phyloP scores from a whole-genome alignment of 768 basidiomycete species.

The Omphalotus guepiniiformis region DNA sequence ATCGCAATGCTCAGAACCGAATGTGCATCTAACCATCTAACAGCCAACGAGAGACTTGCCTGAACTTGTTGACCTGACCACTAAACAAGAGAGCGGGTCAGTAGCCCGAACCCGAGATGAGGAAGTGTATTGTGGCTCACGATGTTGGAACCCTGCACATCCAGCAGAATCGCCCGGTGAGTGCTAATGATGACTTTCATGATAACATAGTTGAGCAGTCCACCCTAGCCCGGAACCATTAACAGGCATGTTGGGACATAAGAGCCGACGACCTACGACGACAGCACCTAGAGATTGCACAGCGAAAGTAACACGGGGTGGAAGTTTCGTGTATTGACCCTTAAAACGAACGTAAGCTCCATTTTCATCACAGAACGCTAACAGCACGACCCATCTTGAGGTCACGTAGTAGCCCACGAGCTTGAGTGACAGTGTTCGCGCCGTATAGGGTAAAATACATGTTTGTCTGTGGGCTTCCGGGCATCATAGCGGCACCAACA shows the following conservation, averaged over 20 bases:
- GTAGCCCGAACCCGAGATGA: background rate
- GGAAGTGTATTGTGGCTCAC: constrained; percentile 19
- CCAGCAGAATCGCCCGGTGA: constrained; percentile 44
- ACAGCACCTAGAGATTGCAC: constrained; percentile 56
- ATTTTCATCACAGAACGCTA: constrained; percentile 18
- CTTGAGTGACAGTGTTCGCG: constrained; percentile 44
- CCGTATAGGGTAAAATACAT: constrained; percentile 45
- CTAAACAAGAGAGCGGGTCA: constrained; percentile 35
- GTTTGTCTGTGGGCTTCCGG: constrained; percentile 47
- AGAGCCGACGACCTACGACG: constrained; percentile 32
- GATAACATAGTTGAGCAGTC: constrained; percentile 43
- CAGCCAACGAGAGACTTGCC: constrained; percentile 15
- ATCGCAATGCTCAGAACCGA: constrained; percentile 21
- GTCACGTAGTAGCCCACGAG: constrained; percentile 50
- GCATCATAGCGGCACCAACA: constrained; percentile 43
- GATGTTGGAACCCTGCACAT: constrained; percentile 50
- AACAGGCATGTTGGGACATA: no score
- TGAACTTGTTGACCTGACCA: constrained; percentile 45
- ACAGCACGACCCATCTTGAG: constrained; percentile 43
- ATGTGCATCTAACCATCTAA: constrained; percentile 22
- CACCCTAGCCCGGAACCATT: constrained; percentile 21
- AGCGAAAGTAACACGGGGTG: constrained; percentile 59
- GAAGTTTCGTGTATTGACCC: constrained; percentile 52
- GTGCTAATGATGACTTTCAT: constrained; percentile 51
- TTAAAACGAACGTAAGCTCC: background rate